Evolutionary conservation across 331 rosid species (phyloP), one percentile per base, ranked within the genome.

Genomic region (Phaseolus coccineus): DNA sequence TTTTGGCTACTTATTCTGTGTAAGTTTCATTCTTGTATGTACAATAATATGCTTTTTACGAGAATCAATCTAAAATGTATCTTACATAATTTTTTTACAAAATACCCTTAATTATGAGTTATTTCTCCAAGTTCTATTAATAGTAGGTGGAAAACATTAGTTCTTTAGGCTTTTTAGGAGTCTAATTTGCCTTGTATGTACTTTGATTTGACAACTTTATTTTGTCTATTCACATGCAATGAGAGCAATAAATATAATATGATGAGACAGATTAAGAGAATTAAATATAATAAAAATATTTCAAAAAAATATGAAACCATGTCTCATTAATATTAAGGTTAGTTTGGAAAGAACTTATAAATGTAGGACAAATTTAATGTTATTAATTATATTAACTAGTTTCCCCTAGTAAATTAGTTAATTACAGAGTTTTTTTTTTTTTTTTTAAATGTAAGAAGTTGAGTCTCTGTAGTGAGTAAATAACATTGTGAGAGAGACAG

Each of bases 401-500:
- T 12, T 19, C 22, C 22, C 22, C 22, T 19, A 19, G 48, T 44
- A 44, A 44, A 44, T 8, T 44, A 44, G 48, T 44, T 37, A 5
- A 37, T 44, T 44, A 13, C 13, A 2, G 8, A 1, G 0, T 8
- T 8, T 44, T 19, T 19, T 19, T 19, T 19, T 19, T 19, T 19
- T 53, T 53, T 19, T 55, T 8, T 2, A 27, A 11, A 11, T 27
- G 39, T 58, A 58, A 77, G 64, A 63, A 58, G 37, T 69, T 57
- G 62, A 78, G 31, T 40, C 8, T 4, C 19, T 8, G 8, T 25
- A 50, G 52, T 22, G 68, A 67, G 56, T 52, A 16, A 77, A 39
- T 59, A 12, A 15, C 67, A 68, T 11, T 30, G 22, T 3, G 77
- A 46, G 65, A 57, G 77, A 44, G 33, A 69, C 28, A 74, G 55